phyloP scores from a whole-genome alignment of 1,139 yeast species.

The Lodderomyces margitis region DNA sequence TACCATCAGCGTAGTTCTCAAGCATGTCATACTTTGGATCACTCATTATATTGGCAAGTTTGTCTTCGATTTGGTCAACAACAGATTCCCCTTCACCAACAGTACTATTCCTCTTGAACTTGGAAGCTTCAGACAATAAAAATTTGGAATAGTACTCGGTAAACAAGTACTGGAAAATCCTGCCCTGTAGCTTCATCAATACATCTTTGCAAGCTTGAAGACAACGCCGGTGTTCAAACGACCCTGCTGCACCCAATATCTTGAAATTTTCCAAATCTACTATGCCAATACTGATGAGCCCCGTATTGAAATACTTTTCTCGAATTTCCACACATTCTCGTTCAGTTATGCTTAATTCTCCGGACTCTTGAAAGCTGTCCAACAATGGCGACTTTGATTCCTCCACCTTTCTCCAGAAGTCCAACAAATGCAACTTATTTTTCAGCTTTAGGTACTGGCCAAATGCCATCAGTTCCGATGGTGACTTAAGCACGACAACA shows the following conservation, averaged over 20 bases:
- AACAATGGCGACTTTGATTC: constrained; percentile 72
- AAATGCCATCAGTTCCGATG: background rate
- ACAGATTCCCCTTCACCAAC: background rate
- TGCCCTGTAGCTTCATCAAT: background rate
- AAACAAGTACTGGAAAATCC: background rate
- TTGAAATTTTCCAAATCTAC: background rate
- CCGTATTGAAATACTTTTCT: background rate
- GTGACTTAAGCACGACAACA: background rate
- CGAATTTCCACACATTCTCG: background rate
- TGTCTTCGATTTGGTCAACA: background rate
- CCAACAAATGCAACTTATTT: constrained; percentile 26
- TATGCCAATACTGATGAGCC: background rate
- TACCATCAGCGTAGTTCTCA: background rate
- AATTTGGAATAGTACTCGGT: background rate
- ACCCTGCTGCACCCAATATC: background rate
- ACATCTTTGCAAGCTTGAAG: background rate
- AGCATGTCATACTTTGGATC: background rate
- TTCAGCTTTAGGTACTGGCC: background rate
- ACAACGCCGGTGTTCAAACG: background rate
- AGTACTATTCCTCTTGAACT: background rate
- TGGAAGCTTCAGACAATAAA: background rate
- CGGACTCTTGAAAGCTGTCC: constrained; percentile 16
- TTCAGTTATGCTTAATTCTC: background rate
- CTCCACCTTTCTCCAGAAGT: constrained; percentile 69
- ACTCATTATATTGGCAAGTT: background rate